These are phyloP conservation scores for Raphanus sativus DNA, from an alignment of 345 rosid genomes.

Conservation along the genomic window DNA sequence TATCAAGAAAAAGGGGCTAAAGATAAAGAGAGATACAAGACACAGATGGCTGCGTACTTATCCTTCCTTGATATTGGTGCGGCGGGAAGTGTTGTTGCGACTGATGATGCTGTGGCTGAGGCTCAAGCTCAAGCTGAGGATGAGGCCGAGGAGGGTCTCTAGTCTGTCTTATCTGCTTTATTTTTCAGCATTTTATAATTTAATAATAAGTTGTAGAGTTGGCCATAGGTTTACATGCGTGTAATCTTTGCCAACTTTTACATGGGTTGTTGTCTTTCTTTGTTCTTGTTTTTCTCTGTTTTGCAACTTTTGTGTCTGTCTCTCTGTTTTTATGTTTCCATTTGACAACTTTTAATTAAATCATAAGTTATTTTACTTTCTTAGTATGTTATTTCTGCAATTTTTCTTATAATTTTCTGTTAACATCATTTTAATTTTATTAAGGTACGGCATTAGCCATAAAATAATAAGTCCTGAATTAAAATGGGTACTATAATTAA, in stretches of 20 bases:
- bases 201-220: constrained; percentile 1
- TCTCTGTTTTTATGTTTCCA: background rate
- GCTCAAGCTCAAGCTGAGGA: background rate
- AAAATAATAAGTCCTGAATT: background rate
- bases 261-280: background rate
- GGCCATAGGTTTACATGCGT: background rate
- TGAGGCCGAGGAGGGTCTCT: background rate
- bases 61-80: constrained; percentile 4
- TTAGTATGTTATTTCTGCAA: background rate
- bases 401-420: background rate
- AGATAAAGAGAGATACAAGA: background rate
- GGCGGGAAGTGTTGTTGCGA: background rate
- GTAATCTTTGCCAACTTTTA: background rate
- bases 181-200: background rate
- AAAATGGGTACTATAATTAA: background rate
- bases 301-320: background rate
- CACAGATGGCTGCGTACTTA: background rate
- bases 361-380: background rate
- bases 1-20: background rate
- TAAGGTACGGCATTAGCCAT: background rate
- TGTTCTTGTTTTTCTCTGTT: background rate
- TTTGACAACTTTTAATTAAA: background rate
- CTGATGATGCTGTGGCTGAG: background rate
- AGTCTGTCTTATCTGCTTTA: background rate
- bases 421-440: background rate